Evolutionary conservation across 2,329 filamentous ascomycete species (phyloP), one percentile per base, ranked within the genome.

Genomic region (Graphium sp.): DNA sequence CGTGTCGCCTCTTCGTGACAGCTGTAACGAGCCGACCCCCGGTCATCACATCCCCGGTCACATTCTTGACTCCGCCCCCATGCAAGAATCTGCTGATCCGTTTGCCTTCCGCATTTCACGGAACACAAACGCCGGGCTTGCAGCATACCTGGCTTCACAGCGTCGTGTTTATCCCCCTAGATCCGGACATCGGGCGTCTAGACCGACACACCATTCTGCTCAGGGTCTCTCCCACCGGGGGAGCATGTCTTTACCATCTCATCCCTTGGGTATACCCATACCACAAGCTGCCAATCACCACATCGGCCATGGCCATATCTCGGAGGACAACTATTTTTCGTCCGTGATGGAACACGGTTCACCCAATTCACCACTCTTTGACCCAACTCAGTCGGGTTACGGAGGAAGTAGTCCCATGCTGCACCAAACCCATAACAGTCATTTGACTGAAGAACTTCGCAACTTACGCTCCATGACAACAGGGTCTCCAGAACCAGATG

Each of bases 71-170:
- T 31, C 32, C 14, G 24, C 32, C 6, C 32, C 26, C n/a, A 25
- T 25, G 15, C 26, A 26, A 6, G 32, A 37, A 12, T 25, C 33
- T 7, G 17, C 28, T 20, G 49, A 50, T 24, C 42, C 43, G 10
- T 50, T 49, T 35, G 44, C 49, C 28, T 53, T 54, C 39, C 45
- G 45, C 31, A 53, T 55, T 19, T 48, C 50, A 7, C 40, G 51
- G 6, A 44, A 40, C 14, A 34, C 41, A 5, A 46, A 50, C 28
- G 49, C 50, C 10, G 41, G 43, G 7, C 35, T 53, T 20, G 49
- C 49, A 3, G 42, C 43, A 9, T 54, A 51, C 30, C 39, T 52
- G 6, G 47, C 49, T 15, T 41, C 45, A 5, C 52, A 55, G 24
- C 44, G 52, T 5, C 45, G 46, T 16, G 44, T 46, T 5, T 47